Conservation (phyloP, 306 rosid genomes). For the Potentilla sterilis region DNA sequence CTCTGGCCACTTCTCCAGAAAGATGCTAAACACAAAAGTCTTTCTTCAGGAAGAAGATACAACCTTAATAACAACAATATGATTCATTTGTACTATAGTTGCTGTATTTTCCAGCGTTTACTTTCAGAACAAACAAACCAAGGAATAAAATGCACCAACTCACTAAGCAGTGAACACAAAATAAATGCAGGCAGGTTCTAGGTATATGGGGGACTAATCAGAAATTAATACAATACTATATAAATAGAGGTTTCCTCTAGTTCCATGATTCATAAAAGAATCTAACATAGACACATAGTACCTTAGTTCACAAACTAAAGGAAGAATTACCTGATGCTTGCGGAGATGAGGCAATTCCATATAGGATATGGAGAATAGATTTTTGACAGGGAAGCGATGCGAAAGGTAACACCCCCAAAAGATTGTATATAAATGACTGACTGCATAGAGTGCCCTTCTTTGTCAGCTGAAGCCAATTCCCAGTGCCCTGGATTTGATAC, state of each 20-base stretch:
- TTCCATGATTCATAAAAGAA: background rate
- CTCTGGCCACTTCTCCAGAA: background rate
- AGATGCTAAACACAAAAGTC: background rate
- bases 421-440: slow-evolving; percentile 36
- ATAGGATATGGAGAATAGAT: slow-evolving; percentile 47
- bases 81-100: background rate
- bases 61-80: background rate
- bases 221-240: background rate
- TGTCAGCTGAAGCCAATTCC: slow-evolving; percentile 65
- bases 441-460: slow-evolving; percentile 47
- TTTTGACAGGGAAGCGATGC: slow-evolving; percentile 38
- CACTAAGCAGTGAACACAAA: background rate
- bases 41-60: background rate
- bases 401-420: slow-evolving; percentile 33
- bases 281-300: background rate
- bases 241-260: background rate
- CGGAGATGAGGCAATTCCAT: slow-evolving; percentile 53
- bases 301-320: background rate
- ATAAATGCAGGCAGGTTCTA: background rate
- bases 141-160: background rate
- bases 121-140: background rate
- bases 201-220: background rate
- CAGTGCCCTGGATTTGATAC: slow-evolving; percentile 59
- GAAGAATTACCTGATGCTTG: slow-evolving; percentile 54
- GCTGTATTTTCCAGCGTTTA: background rate